A percentile compares a stretch with the other conserved stretches of the same genome.
phyloP scores from a whole-genome alignment of 192 early-diverging fungal genomes.

The Allomyces arbusculus region DNA sequence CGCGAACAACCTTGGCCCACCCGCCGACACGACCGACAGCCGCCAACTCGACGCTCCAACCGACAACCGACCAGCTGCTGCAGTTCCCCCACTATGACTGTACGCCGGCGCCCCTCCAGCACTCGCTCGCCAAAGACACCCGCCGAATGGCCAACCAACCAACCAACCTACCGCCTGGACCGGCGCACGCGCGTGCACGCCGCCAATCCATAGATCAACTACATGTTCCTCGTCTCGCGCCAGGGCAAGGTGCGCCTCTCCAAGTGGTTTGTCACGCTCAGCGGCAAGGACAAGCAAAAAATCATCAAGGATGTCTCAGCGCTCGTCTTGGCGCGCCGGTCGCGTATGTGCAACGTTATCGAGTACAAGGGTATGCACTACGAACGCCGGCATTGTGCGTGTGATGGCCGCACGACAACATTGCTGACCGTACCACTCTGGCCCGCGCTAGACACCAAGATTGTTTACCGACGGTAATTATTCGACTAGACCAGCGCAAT shows the following conservation, averaged over 20 bases:
- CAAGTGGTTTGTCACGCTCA: slow-evolving; percentile 60
- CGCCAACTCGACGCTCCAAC: too few species aligned
- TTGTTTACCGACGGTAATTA: slow-evolving; percentile 36
- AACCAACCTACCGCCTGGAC: too few species aligned
- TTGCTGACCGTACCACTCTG: not conserved
- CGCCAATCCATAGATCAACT: slow-evolving; percentile 32
- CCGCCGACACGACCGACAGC: too few species aligned
- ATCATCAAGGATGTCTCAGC: slow-evolving; percentile 84
- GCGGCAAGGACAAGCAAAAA: slow-evolving; percentile 79
- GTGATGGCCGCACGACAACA: not conserved
- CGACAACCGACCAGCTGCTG: too few species aligned
- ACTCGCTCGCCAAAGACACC: too few species aligned
- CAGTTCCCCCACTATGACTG: too few species aligned
- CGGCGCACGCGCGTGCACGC: too few species aligned
- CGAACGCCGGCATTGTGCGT: slow-evolving; percentile 1
- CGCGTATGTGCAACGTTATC: slow-evolving; percentile 96
- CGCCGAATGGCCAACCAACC: too few species aligned
- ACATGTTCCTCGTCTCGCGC: slow-evolving; percentile 53
- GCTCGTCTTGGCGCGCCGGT: slow-evolving; percentile 62
- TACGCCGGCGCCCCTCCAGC: too few species aligned
- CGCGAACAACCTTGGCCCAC: too few species aligned
- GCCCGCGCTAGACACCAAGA: slow-evolving; percentile 26
- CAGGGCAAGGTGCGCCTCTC: slow-evolving; percentile 65
- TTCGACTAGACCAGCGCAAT: too few species aligned
- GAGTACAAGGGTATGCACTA: slow-evolving; percentile 66